Evolutionary conservation across 2,329 filamentous ascomycete species (phyloP), one percentile per base, ranked within the genome.

Genomic region (Hypomyces perniciosus): DNA sequence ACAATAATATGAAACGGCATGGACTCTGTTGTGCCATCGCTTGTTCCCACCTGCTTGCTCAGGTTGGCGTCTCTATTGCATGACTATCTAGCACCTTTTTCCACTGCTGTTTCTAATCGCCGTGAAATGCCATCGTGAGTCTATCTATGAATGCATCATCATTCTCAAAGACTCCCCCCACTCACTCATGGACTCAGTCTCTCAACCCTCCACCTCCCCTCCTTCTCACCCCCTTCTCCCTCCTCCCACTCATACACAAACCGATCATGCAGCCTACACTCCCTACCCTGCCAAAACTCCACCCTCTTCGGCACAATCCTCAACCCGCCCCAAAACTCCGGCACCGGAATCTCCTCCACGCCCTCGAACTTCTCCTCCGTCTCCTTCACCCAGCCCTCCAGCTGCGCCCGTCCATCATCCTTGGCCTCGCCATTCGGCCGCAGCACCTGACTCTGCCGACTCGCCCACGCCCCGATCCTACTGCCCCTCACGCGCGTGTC

Each of bases 211-310:
- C 86, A 91, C 49, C 70, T 67, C 12, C 60, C 71, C 8, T 61
- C 65, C 45, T 72, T 73, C 41, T 20, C 20, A 20, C 79, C 74
- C 12, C 52, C 39, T 13, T 61, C 67, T 26, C 60, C 68, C 47
- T 72, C 74, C 45, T 80, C 76, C 65, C 80, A 83, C 50, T 83
- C 81, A 71, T 96, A 97, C 55, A 84, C 79, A 67, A 99, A 97
- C 27, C 93, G 85, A 75, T 99, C 93, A 71, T 99, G 93, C 68
- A 99, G 72, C 53, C 93, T 79, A 71, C 86, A 96, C 65, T 89
- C 80, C 61, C 93, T 80, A 3, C 93, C 93, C 75, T 96, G 91
- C 83, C 93, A 99, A 67, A 99, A 99, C 77, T 99, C 93, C 44
- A 99, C 79, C 60, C 83, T 81, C 63, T 90, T 86, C 0, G 93